phyloP scores from a whole-genome alignment of 192 early-diverging fungal genomes.

The Backusella mclennaniae region DNA sequence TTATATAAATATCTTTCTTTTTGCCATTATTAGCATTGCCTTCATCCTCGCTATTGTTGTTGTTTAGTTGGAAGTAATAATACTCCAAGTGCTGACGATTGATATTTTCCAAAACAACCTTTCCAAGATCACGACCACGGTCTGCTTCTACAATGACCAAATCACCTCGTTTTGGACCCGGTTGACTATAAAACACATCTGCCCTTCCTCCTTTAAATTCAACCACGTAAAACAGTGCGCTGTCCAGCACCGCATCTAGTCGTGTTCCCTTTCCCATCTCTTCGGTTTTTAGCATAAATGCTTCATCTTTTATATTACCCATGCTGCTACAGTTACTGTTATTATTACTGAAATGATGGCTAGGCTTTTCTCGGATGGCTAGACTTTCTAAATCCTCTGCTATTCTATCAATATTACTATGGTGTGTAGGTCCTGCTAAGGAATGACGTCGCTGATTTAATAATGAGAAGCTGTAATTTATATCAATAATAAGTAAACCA shows the following conservation, averaged over 20 bases:
- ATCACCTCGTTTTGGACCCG: constrained; percentile 50
- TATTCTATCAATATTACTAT: constrained; percentile 23
- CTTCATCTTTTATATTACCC: constrained; percentile 34
- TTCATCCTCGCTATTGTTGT: constrained; percentile 13
- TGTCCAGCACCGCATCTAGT: constrained; percentile 37
- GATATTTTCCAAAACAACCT: constrained; percentile 69
- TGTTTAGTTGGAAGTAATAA: constrained; percentile 39
- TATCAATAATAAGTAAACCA: neutral
- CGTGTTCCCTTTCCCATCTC: constrained; percentile 48
- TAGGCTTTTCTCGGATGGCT: constrained; percentile 11
- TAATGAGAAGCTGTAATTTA: neutral
- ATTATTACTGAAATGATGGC: neutral
- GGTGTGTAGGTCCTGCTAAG: constrained; percentile 30
- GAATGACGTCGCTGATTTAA: constrained; percentile 38
- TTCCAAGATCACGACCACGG: constrained; percentile 88
- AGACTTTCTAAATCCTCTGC: constrained; percentile 15
- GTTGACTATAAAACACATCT: constrained; percentile 67
- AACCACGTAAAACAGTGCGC: constrained; percentile 71
- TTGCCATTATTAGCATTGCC: constrained; percentile 38
- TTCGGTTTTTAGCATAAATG: constrained; percentile 20
- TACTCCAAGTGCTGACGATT: constrained; percentile 43
- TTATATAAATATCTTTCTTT: constrained; percentile 54
- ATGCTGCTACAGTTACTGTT: constrained; percentile 8
- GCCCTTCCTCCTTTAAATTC: constrained; percentile 89
- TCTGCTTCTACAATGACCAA: constrained; percentile 88